Base-by-base conservation (phyloP, 139 green algal genomes). In the Closterium sp. region DNA sequence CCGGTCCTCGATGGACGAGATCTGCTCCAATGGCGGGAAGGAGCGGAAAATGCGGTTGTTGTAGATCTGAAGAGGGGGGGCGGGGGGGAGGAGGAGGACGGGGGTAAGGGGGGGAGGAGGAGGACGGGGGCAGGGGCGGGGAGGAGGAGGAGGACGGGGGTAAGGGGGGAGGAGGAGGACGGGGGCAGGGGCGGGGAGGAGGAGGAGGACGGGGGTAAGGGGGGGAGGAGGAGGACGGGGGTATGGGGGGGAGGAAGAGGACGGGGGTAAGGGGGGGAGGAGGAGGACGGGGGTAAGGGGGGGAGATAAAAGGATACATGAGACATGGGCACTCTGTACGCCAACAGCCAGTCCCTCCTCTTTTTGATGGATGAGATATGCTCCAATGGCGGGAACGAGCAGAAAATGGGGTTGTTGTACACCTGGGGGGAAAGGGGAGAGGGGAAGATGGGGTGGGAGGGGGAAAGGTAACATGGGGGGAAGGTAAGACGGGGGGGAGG, bases 301-400 rank as follows among this genome's bases (percentile, higher is more conserved):
- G 25, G 12, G 25, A n/a, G n/a, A n/a, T n/a, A n/a, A n/a, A n/a
- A n/a, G n/a, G n/a, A n/a, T n/a, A n/a, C n/a, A 21, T 16, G 9
- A 21, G 9, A 12, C 12, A 12, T 16, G 25, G 34, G 87, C 86
- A 92, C 23, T 8, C 88, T 3, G 38, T 93, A 93, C 16, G 90
- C 90, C 34, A 92, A 5, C 31, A 93, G 87, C 55, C 32, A 66
- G 43, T 93, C 86, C 3, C 32, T 93, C 90, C 31, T 87, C 31
- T 6, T n/a, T n/a, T n/a, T n/a, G n/a, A 92, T 89, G 76, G 90
- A 38, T 2, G 64, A 69, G 33, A 66, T 43, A 1, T 31, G 10
- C 34, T 91, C 88, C 23, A 36, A 21, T 31, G 16, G 31, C 4
- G 31, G 30, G 33, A 88, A 91, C n/a, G 55, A 43, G 25, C 33